Base-by-base conservation (phyloP, 106 monocot genomes). In the Alisma plantagoaquatica region DNA sequence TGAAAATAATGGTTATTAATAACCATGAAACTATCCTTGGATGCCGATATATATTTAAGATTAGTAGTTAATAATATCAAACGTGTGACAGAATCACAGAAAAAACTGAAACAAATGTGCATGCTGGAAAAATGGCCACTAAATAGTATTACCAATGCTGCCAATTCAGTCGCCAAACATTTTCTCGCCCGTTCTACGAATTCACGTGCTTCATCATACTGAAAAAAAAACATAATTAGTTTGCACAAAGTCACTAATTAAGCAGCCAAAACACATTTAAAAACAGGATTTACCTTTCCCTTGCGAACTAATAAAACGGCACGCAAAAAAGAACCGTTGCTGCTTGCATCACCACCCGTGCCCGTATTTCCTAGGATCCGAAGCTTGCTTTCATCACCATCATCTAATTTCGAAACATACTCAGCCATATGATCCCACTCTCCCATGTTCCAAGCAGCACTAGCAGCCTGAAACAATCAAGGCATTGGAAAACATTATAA, bases 341-440 rank as follows among this genome's bases (percentile, higher is more conserved):
- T 86, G 57, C 82, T 98, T 33, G 90, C 98, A 72, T 98, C 98
- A 77, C 90, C 84, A 64, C 76, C 77, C 32, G 78, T 64, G 56
- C 71, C 52, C 5, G 89, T 73, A 60, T 74, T 98, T 46, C 82
- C 85, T 35, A 86, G 27, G 11, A 74, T 70, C 2, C 98, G 57
- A 21, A 76, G 65, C 51, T 82, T 90, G 71, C 76, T 85, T 60
- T 98, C 98, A 67, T 98, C 90, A 27, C 90, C 98, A 67, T 90
- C 90, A 68, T 98, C 98, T 49, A 98, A 65, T 22, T 73, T 68
- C 48, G 81, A 82, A 64, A 98, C 98, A 77, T 98, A 98, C 64
- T 98, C 98, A 35, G 85, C 60, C 98, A 98, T 98, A 38, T 98
- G 98, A 74, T 98, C 85, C 98, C 98, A 98, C 52, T 98, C 98